Percentiles rank a stretch among this genome's conserved stretches.
phyloP scores from a whole-genome alignment of 768 basidiomycete species.

The Agaricus bisporus region DNA sequence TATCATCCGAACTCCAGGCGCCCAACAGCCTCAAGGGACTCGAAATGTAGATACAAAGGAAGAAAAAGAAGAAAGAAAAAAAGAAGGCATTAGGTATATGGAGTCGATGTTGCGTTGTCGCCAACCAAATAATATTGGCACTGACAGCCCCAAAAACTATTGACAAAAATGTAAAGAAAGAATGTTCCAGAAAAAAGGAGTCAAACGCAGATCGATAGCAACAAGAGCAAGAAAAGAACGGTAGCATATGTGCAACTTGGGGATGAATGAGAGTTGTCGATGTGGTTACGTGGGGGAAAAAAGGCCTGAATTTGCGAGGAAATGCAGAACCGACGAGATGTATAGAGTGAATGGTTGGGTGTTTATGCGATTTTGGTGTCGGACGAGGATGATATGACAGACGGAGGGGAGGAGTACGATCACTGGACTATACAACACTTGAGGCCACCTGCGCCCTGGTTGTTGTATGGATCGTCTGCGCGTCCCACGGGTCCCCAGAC shows the following conservation, averaged over 20 bases:
- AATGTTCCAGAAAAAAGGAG: slow-evolving; percentile 13
- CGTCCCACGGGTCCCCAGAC: slow-evolving; percentile 96
- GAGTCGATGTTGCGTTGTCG: slow-evolving; percentile 2
- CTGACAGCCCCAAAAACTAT: slow-evolving; percentile 7
- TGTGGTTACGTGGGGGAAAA: slow-evolving; percentile 1
- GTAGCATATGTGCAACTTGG: slow-evolving; percentile 13
- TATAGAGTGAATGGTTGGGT: background rate
- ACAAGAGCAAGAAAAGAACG: slow-evolving; percentile 13
- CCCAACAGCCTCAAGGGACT: slow-evolving; percentile 3
- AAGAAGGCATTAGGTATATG: slow-evolving; percentile 1
- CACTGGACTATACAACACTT: slow-evolving; percentile 61
- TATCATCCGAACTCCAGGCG: slow-evolving; percentile 10
- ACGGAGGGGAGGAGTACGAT: slow-evolving; percentile 7
- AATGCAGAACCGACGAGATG: slow-evolving; percentile 4
- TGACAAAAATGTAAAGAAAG: slow-evolving; percentile 7
- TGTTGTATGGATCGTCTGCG: slow-evolving; percentile 89
- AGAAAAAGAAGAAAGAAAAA: background rate
- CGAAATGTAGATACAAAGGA: background rate
- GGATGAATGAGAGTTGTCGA: slow-evolving; percentile 3
- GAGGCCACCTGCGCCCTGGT: slow-evolving; percentile 40
- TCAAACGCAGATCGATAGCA: slow-evolving; percentile 1
- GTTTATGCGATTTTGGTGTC: slow-evolving; percentile 5
- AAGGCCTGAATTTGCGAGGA: background rate
- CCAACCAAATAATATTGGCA: slow-evolving; percentile 8
- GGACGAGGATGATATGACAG: background rate